Evolutionary conservation across 768 basidiomycete species (phyloP), one percentile per base, ranked within the genome.

Genomic region (Ramaria rubella): DNA sequence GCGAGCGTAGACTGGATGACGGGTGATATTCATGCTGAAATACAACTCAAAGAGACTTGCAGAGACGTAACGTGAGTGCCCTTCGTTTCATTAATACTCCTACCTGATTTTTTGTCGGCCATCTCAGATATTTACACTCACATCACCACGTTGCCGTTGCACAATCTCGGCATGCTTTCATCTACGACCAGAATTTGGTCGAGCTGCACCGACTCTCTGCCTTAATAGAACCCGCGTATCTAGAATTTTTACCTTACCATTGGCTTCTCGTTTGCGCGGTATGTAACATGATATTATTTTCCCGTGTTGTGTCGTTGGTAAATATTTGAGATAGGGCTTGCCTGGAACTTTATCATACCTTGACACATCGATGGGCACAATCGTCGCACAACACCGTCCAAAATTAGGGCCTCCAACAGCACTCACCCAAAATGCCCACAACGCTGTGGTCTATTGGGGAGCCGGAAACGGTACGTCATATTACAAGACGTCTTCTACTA

Each of bases 191-290:
- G 30, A 82, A 92, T 62, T 95, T 96, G 21, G 87, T 96, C 14
- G 96, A 98, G 67, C 70, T 99, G 4, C 96, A 98, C 64, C 78
- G 83, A 60, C 75, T 94, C 14, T 86, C 86, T 66, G 75, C 82
- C 0, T 90, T 93, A 63, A 81, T 96, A 59, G 96, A 98, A 64
- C 88, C 92, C 1, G 91, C 90, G 5, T 76, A 86, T 58, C 79
- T 99, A 36, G 91, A 94, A 64, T 98, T 92, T 67, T 77, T 99
- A 6, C 93, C 92, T 0, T 97, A 94, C 63, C 96, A 99, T 67
- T 99, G 91, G 87, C 76, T 99, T 9, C 80, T 99, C 2, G 90
- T 83, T 11, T 86, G 82, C 59, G 77, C 93, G 15, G 92, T 94
- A 66, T 56, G 87, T 77, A 2, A 15, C 27, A 12, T 54, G 48